Evolutionary conservation across 1,139 yeast species (phyloP), one percentile per base, ranked within the genome.

Genomic region (Lodderomyces theae): DNA sequence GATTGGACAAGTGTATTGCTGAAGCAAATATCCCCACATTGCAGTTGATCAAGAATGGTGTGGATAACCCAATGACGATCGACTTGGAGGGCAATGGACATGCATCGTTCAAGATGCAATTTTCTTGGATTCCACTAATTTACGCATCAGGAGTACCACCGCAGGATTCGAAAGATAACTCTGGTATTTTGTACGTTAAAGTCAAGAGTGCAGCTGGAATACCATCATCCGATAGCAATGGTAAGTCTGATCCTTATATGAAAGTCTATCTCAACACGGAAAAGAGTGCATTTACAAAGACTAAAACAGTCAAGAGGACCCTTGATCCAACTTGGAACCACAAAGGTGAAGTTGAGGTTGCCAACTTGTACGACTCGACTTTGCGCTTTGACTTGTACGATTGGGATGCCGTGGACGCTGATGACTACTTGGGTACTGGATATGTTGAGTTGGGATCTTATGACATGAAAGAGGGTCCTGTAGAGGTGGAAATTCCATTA

Each of bases 401-500:
- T 59, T 90, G 97, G 96, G 98, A 92, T 63, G 79, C 90, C 50
- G 96, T 96, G 48, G 87, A 82, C 48, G 79, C 77, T 47, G 94
- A 92, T 60, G 97, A 92, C 61, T 70, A 74, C 46, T 71, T 92
- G 44, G 96, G 97, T 42, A 66, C 66, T 26, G 88, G 82, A n/a
- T 53, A 56, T 21, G 58, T 89, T 44, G 74, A 79, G 13, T 64
- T 92, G 47, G 61, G 77, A 0, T 79, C 80, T 10, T 69, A 92
- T 33, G 82, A 82, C 51, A 77, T 82, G 10, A 67, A 74, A 24
- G 72, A 72, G 35, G 73, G 75, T 11, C 65, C 72, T 10, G 60
- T 58, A 12, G 81, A 79, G 12, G 54, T 77, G 36, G 77, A 74
- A 34, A 64, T 85, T 25, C 75, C 79, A 8, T 69, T 92, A 46